Evolutionary conservation across 192 early-diverging fungal species (phyloP), one percentile per base, ranked within the genome.

Genomic region (Backusella parvicylindrica): DNA sequence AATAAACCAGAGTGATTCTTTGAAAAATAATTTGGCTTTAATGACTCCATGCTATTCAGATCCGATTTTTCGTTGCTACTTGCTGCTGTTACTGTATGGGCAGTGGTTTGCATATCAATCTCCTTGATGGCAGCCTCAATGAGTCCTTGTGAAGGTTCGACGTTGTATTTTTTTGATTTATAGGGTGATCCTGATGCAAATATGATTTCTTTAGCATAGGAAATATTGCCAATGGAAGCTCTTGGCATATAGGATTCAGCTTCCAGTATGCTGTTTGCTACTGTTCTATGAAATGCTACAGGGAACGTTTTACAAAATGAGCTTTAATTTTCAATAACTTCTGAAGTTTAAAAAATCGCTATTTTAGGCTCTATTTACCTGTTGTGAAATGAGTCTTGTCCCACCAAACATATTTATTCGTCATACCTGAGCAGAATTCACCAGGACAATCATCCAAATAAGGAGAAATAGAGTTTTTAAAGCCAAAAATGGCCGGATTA

Each of bases 331-430:
- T 60, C 23, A 28, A 60, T 60, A 60, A 60, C 28, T 60, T 60
- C 53, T 60, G 53, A 60, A 12, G 53, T 60, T 60, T 60, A 60
- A 60, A 60, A 56, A 60, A 60, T 60, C 53, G 23, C 53, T 60
- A 49, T 60, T 60, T 60, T 60, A 60, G 53, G 53, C 53, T 60
- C 23, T 60, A 60, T 68, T 38, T 75, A 82, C 73, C 77, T 38
- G 76, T 77, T 49, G 80, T 78, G 53, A 78, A 67, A 71, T 82
- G 80, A 26, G 64, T 50, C 26, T 36, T 63, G 35, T 82, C 80
- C 80, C 80, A 82, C 80, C 80, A 82, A 6, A 82, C 31, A 69
- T 78, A 82, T 33, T 75, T 72, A 63, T 82, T 64, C 18, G 50
- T 64, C 37, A 75, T 28, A 60, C 53, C 68, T 9, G 40, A 36